These are phyloP conservation scores for Bipolaris cookei DNA, from an alignment of 2,329 filamentous ascomycete species.

Conservation along the genomic window DNA sequence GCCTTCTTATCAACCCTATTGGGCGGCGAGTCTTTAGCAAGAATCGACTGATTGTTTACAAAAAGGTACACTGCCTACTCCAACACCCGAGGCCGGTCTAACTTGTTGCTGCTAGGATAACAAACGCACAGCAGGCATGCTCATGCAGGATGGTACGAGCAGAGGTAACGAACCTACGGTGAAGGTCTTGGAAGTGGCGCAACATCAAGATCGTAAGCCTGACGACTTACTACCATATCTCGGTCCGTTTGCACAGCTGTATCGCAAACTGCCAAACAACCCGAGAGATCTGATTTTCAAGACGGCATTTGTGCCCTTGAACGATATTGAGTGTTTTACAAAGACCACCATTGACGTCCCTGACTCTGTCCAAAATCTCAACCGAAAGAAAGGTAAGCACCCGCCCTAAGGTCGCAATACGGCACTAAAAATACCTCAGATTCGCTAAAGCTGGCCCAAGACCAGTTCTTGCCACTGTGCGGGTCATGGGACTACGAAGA, in stretches of 20 bases:
- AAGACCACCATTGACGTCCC: slow-evolving; percentile 65
- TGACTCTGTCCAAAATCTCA: slow-evolving; percentile 52
- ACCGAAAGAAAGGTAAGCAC: slow-evolving; percentile 57
- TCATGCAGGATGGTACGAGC: slow-evolving; percentile 76
- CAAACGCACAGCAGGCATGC: slow-evolving; percentile 78
- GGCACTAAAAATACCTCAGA: slow-evolving; percentile 44
- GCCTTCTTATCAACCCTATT: slow-evolving; percentile 77
- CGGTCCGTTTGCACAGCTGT: slow-evolving; percentile 69
- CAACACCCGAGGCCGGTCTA: slow-evolving; percentile 16
- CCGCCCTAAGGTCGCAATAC: slow-evolving; percentile 32
- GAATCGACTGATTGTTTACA: slow-evolving; percentile 82
- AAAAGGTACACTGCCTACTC: slow-evolving; percentile 54
- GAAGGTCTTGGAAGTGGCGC: slow-evolving; percentile 78
- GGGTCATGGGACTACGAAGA: slow-evolving; percentile 73
- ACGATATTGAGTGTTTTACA: slow-evolving; percentile 85
- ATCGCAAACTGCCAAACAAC: slow-evolving; percentile 70
- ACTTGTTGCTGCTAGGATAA: slow-evolving; percentile 64
- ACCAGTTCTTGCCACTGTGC: slow-evolving; percentile 72
- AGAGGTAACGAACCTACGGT: slow-evolving; percentile 71
- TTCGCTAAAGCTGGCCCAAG: slow-evolving; percentile 66
- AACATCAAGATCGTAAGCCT: slow-evolving; percentile 72
- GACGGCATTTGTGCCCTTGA: slow-evolving; percentile 71
- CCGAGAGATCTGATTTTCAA: slow-evolving; percentile 73
- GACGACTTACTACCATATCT: slow-evolving; percentile 89
- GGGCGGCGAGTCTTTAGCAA: slow-evolving; percentile 79